Evolutionary conservation across 768 basidiomycete species (phyloP).

Genomic region (Lentinula lateritia): DNA sequence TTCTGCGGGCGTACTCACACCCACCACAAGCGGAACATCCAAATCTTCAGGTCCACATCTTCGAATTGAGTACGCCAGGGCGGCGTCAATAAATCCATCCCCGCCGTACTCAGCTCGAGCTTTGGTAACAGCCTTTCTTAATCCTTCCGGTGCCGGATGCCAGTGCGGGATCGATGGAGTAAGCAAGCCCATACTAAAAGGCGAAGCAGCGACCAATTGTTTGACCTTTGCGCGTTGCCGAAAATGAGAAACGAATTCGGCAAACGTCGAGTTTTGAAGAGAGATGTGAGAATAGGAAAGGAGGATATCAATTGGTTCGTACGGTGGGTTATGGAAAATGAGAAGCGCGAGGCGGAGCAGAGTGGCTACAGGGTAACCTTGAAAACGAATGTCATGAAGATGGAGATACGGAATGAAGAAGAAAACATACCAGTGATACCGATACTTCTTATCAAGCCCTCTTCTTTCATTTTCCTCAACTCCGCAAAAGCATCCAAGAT

Average conservation of each 20-base stretch:
- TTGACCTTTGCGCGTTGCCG: conserved; percentile 56
- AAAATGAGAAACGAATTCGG: conserved; percentile 51
- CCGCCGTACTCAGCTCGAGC: conserved; percentile 30
- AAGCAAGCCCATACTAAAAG: conserved; percentile 80
- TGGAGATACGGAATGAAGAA: not conserved
- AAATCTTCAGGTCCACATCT: conserved; percentile 32
- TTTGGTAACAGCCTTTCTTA: conserved; percentile 36
- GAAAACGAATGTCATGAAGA: not conserved
- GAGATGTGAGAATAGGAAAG: conserved; percentile 80
- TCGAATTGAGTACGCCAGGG: conserved; percentile 67
- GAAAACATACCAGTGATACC: conserved; percentile 67
- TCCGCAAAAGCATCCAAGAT: conserved; percentile 65
- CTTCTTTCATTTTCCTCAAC: conserved; percentile 61
- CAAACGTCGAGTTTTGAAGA: conserved; percentile 64
- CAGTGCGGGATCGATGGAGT: conserved; percentile 50
- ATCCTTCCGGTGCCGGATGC: conserved; percentile 66
- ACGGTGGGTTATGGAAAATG: conserved; percentile 60
- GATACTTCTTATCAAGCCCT: conserved; percentile 66
- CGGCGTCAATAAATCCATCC: conserved; percentile 53
- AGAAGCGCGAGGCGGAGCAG: conserved; percentile 80
- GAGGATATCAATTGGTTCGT: conserved; percentile 69
- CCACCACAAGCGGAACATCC: conserved; percentile 61
- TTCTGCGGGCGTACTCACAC: conserved; percentile 64
- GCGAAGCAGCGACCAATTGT: conserved; percentile 75
- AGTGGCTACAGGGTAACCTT: conserved; percentile 78